phyloP scores from a whole-genome alignment of 805 yeast genomes.

The Schwanniomyces sp. region DNA sequence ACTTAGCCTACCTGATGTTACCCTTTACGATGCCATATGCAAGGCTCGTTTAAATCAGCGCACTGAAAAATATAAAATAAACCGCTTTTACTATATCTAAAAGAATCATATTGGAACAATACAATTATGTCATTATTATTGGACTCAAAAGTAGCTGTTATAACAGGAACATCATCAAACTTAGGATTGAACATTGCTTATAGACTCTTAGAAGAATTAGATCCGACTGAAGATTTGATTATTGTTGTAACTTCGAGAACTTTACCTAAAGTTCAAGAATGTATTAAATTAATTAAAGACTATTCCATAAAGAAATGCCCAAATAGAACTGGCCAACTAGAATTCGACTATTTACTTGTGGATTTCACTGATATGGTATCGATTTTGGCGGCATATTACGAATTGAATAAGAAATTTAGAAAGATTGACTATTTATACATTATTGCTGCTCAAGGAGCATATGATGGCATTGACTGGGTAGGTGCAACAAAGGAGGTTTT shows the following conservation, averaged over 20 bases:
- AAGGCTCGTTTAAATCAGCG: background rate
- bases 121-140: constrained; percentile 3
- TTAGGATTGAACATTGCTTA: constrained; percentile 86
- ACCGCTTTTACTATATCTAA: background rate
- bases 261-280: constrained; percentile 77
- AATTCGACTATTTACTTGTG: constrained; percentile 85
- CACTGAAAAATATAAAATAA: background rate
- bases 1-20: no score
- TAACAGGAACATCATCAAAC: constrained; percentile 53
- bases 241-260: constrained; percentile 89
- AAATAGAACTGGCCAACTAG: constrained; percentile 56
- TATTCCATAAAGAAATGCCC: constrained; percentile 27
- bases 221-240: constrained; percentile 59
- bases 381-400: constrained; percentile 70
- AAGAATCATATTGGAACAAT: background rate
- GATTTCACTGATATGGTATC: constrained; percentile 92
- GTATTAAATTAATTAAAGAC: constrained; percentile 56
- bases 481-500: constrained; percentile 70
- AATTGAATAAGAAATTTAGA: constrained; percentile 60
- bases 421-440: constrained; percentile 77
- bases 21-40: no score
- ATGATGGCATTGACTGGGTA: constrained; percentile 83
- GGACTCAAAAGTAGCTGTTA: constrained; percentile 35
- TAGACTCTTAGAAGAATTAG: constrained; percentile 64
- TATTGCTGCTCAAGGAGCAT: constrained; percentile 89